Conservation (phyloP, 345 rosid genomes). For the Geranium rotundifolium region DNA sequence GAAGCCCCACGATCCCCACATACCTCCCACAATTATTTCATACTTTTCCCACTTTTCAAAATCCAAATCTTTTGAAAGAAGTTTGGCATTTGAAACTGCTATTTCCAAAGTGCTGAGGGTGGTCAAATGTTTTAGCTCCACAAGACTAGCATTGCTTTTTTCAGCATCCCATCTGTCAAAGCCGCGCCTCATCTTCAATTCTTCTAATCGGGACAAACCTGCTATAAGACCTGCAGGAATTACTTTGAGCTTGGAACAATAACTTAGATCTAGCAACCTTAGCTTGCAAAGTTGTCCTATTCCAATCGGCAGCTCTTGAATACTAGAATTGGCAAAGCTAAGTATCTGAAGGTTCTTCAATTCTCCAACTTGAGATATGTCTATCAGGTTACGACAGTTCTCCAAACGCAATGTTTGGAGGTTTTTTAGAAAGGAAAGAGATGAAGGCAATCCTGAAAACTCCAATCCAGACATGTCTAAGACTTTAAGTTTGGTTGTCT, state of each 20-base stretch:
- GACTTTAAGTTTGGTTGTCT: conserved; percentile 14
- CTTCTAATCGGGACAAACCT: conserved; percentile 13
- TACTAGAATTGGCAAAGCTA: conserved; percentile 1
- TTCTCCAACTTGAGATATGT: conserved; percentile 6
- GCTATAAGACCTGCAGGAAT: conserved; percentile 14
- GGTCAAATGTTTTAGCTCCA: conserved; percentile 13
- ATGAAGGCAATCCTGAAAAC: neutral
- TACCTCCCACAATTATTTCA: no score
- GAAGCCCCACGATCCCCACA: no score
- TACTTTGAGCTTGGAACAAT: conserved; percentile 7
- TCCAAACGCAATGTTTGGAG: conserved; percentile 10
- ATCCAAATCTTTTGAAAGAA: conserved; percentile 5
- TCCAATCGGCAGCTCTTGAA: conserved; percentile 8
- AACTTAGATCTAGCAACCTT: conserved; percentile 9
- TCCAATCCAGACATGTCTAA: neutral
- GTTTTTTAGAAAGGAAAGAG: neutral
- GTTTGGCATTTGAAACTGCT: neutral
- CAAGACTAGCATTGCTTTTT: conserved; percentile 10
- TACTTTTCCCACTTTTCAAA: neutral
- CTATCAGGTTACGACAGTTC: neutral
- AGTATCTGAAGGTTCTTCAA: conserved; percentile 10
- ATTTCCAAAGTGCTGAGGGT: neutral
- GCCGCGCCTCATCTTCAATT: conserved; percentile 7
- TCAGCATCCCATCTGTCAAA: conserved; percentile 14
- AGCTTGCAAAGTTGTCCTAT: conserved; percentile 11